phyloP scores from a whole-genome alignment of 2,329 filamentous ascomycete species.

The Diaporthe sp. region DNA sequence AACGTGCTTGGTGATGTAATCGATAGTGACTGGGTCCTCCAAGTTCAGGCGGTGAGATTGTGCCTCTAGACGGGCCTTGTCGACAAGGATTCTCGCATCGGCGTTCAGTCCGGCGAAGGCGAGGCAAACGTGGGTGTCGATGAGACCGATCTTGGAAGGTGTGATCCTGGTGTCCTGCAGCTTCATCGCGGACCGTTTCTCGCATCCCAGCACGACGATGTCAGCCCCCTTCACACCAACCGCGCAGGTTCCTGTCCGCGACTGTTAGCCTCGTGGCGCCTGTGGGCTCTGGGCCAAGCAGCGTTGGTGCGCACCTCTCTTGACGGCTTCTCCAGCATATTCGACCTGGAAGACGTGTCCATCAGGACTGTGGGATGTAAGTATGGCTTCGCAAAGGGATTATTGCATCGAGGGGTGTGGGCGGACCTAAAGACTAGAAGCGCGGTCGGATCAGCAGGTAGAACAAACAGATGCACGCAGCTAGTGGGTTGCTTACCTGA shows the following conservation, averaged over 20 bases:
- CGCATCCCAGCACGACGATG: slow-evolving; percentile 96
- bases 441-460: slow-evolving; percentile 57
- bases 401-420: slow-evolving; percentile 50
- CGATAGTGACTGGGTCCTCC: slow-evolving; percentile 96
- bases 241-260: slow-evolving; percentile 85
- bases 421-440: slow-evolving; percentile 84
- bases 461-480: slow-evolving; percentile 33
- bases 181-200: slow-evolving; percentile 99
- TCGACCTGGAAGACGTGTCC: slow-evolving; percentile 99
- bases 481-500: slow-evolving; percentile 78
- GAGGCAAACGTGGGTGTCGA: slow-evolving; percentile 96
- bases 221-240: slow-evolving; percentile 96
- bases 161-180: slow-evolving; percentile 99
- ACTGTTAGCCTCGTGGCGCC: slow-evolving; percentile 30
- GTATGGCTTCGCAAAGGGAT: background rate
- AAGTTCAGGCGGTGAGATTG: slow-evolving; percentile 98
- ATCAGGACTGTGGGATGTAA: slow-evolving; percentile 79
- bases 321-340: slow-evolving; percentile 98
- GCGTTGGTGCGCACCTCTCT: slow-evolving; percentile 78
- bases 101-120: slow-evolving; percentile 98
- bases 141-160: slow-evolving; percentile 96
- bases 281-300: background rate
- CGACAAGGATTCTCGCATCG: slow-evolving; percentile 96
- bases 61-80: slow-evolving; percentile 97
- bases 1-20: slow-evolving; percentile 99